Conservation (phyloP, 345 rosid genomes). For the Eucalyptus shirleyi region DNA sequence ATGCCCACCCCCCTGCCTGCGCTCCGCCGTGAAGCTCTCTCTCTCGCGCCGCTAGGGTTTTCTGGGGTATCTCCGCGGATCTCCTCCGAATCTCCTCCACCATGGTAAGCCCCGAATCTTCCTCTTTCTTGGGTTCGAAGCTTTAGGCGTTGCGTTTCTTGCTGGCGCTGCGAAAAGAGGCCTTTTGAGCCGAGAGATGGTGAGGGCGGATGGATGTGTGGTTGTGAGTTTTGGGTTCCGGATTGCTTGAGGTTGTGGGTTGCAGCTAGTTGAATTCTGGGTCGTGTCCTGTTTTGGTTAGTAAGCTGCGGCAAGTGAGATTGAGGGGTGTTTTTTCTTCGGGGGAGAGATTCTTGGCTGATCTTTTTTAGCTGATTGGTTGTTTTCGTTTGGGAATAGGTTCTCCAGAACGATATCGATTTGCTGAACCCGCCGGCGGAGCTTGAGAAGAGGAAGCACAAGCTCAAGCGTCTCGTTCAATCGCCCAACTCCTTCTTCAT, state of each 20-base stretch:
- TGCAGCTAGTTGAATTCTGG: not conserved
- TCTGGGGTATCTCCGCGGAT: not conserved
- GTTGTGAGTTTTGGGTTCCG: not conserved
- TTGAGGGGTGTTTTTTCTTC: not conserved
- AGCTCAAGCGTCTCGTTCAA: not conserved
- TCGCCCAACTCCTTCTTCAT: not conserved
- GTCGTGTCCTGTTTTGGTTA: not conserved
- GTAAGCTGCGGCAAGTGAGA: not conserved
- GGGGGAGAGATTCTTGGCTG: not conserved
- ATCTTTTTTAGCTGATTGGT: not conserved
- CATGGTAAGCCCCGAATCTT: not conserved
- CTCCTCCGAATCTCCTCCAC: not conserved
- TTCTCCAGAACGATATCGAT: not conserved
- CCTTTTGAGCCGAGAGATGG: not conserved
- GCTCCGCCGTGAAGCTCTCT: not conserved
- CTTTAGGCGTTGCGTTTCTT: not conserved
- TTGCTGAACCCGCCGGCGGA: not conserved
- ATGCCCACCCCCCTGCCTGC: too few relatives aligned
- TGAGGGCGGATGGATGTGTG: not conserved
- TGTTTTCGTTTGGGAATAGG: not conserved
- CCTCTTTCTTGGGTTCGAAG: not conserved
- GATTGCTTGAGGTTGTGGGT: not conserved
- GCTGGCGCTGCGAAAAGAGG: not conserved
- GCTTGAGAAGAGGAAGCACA: conserved; percentile 1
- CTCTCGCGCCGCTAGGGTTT: not conserved